phyloP scores from a whole-genome alignment of 1,284 basidiomycete genomes.

The Microbotryum lychnidis-dioicae region DNA sequence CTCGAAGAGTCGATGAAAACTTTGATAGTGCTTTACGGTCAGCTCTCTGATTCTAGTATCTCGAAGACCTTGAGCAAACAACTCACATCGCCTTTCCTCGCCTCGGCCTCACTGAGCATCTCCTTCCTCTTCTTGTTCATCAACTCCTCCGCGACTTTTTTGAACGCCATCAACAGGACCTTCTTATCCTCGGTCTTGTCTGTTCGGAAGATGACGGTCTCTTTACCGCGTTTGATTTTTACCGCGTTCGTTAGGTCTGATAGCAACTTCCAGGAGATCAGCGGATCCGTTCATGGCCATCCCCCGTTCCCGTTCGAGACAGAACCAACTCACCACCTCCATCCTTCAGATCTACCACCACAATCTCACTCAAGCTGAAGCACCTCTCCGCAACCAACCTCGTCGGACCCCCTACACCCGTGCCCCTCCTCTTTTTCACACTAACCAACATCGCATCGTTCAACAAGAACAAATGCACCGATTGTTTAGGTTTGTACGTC shows the following conservation, averaged over 20 bases:
- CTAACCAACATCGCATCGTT: constrained; percentile 88
- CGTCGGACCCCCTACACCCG: constrained; percentile 50
- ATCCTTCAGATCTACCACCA: constrained; percentile 92
- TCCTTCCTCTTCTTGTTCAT: constrained; percentile 80
- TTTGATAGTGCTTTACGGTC: too few relatives aligned
- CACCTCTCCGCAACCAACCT: constrained; percentile 80
- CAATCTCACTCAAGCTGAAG: constrained; percentile 84
- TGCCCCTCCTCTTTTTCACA: constrained; percentile 42
- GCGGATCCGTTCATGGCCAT: neutral
- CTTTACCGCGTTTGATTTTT: constrained; percentile 87
- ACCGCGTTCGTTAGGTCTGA: constrained; percentile 87
- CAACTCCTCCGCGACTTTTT: constrained; percentile 84
- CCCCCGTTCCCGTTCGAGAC: neutral
- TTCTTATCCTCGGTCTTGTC: constrained; percentile 78
- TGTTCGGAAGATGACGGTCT: constrained; percentile 85
- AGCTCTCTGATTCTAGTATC: too few relatives aligned
- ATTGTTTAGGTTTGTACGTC: constrained; percentile 84
- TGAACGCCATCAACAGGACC: constrained; percentile 70
- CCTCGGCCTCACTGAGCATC: constrained; percentile 43
- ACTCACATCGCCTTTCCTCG: constrained; percentile 31
- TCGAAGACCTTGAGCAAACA: too few relatives aligned
- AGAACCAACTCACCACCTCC: constrained; percentile 57
- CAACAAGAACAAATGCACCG: constrained; percentile 79
- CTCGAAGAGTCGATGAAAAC: constrained; percentile 6
- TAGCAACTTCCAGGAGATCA: neutral